Conservation (phyloP, 176 grass and related monocot species). For the Elymus sibiricus region DNA sequence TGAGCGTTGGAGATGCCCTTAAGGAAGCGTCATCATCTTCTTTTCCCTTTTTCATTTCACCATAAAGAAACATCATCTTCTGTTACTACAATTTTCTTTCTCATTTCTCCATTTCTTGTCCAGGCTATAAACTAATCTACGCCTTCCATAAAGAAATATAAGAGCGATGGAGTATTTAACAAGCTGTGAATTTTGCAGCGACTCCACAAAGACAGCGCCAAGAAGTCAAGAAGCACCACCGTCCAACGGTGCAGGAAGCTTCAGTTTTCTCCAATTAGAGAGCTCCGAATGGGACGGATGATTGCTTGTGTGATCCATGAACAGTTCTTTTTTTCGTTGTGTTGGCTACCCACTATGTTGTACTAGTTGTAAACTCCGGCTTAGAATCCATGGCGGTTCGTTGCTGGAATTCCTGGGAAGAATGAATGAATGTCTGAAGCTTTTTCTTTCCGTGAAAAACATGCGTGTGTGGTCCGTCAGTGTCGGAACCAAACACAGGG, state of each 20-base stretch:
- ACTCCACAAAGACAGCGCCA: constrained; percentile 73
- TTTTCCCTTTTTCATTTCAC: no score
- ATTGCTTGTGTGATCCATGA: neutral
- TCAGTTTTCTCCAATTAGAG: neutral
- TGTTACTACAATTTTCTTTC: no score
- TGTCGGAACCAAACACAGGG: neutral
- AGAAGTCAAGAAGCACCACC: constrained; percentile 17
- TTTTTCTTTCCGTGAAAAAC: neutral
- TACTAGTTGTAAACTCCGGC: no score
- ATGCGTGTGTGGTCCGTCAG: neutral
- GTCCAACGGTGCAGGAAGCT: neutral
- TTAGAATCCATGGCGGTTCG: neutral
- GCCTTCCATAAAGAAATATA: no score
- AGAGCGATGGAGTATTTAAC: no score
- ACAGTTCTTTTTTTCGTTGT: neutral
- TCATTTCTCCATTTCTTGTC: no score
- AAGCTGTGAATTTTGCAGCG: constrained; percentile 46
- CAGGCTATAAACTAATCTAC: no score
- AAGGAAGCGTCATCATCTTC: no score
- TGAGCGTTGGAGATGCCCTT: no score
- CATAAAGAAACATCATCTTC: no score
- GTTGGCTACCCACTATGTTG: no score
- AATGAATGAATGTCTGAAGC: neutral
- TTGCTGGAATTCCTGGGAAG: neutral
- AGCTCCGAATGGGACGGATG: constrained; percentile 8